Evolutionary conservation across 2,329 filamentous ascomycete genomes (phyloP).

Genomic region (Elsinoe ampelina): DNA sequence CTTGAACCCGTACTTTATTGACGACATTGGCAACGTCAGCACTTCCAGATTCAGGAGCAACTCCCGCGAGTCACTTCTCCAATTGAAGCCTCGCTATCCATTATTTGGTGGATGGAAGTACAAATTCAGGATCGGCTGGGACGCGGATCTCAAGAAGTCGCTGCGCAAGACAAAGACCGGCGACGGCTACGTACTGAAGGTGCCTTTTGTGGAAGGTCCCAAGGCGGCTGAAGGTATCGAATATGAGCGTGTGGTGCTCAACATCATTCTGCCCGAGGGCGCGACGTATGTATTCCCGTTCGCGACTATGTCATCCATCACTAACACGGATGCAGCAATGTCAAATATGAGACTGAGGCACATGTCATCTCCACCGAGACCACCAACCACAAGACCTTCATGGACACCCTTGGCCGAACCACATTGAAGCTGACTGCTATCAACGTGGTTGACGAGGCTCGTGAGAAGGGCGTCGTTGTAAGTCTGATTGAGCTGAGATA

Average conservation of each 20-base stretch:
- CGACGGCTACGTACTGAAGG: slow-evolving; percentile 73
- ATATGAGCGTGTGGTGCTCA: slow-evolving; percentile 71
- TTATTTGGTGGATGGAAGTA: slow-evolving; percentile 98
- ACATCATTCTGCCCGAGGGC: slow-evolving; percentile 83
- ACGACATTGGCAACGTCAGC: slow-evolving; percentile 93
- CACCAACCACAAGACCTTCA: slow-evolving; percentile 73
- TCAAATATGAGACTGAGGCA: slow-evolving; percentile 66
- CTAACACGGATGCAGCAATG: slow-evolving; percentile 49
- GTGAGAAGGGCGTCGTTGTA: slow-evolving; percentile 70
- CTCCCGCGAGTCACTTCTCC: slow-evolving; percentile 57
- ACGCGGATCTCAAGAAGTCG: slow-evolving; percentile 70
- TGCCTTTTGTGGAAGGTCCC: slow-evolving; percentile 88
- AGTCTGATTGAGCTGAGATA: slow-evolving; percentile 18
- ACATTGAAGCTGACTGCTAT: slow-evolving; percentile 68
- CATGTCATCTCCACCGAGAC: slow-evolving; percentile 56
- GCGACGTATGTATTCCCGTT: slow-evolving; percentile 54
- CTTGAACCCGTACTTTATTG: slow-evolving; percentile 84
- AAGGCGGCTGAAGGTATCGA: slow-evolving; percentile 76
- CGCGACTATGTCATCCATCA: neutral
- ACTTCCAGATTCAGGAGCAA: slow-evolving; percentile 79
- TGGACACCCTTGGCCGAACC: slow-evolving; percentile 87
- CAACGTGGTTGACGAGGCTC: slow-evolving; percentile 84
- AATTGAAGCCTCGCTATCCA: slow-evolving; percentile 91
- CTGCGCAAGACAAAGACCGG: slow-evolving; percentile 54
- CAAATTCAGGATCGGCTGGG: slow-evolving; percentile 94